Evolutionary conservation across 495 filamentous ascomycete genomes (phyloP), one percentile per base, ranked within the genome.

Genomic region (Tuber brumale): DNA sequence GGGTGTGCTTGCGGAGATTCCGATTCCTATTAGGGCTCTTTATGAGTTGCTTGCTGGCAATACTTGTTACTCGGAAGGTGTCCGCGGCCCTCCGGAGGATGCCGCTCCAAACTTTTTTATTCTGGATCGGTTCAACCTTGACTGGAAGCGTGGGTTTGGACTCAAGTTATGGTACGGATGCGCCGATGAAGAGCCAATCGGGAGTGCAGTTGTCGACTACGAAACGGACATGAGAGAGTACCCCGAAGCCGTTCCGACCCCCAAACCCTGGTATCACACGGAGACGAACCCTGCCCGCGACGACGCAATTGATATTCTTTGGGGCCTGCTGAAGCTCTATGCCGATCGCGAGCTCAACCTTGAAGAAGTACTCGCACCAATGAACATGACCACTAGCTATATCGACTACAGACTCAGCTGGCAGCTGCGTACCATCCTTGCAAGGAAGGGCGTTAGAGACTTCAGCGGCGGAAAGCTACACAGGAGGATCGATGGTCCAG

Each of bases 131-230:
- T 99, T 97, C 81, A 88, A 90, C 12, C 86, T 99, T 45, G 91
- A 96, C 83, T 99, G 95, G 95, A 89, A 91, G 84, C 93, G 95
- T 79, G 91, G 93, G 1, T 97, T 99, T 83, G 96, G 93, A 21
- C 87, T 99, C 35, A 89, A 94, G 71, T 87, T 98, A 14, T 97
- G 92, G 90, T 97, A 97, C 83, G 89, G 88, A 57, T 92, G 90
- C 69, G 86, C 87, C 16, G 86, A 89, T 42, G 87, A 90, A 70
- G 89, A 93, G 48, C 74, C 71, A 86, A 89, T 57, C 86, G 86
- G 87, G 8, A 86, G 85, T 78, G 91, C 93, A 21, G 78, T 80
- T 48, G 70, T 70, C 23, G 77, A 51, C 18, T 80, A 80, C n/a
- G 78, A 80, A 70, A 16, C 57, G 41, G 78, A 80, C 35, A 81